Evolutionary conservation across 192 early-diverging fungal species (phyloP), one percentile per base, ranked within the genome.

Genomic region (Entophlyctis luteolus): DNA sequence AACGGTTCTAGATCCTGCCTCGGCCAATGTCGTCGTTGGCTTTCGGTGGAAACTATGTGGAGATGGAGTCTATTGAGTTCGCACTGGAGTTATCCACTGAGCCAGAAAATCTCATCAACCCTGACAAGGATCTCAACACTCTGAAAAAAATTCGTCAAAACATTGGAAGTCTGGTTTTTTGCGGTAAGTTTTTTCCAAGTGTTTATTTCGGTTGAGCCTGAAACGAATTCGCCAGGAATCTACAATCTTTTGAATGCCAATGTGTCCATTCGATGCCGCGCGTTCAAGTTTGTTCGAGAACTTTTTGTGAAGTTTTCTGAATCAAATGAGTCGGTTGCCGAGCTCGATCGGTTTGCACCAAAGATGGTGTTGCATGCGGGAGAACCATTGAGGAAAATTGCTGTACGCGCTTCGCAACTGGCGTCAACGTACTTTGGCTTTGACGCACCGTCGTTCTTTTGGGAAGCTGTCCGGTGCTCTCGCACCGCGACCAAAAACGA

Each of bases 381-480:
- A 14, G 63, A 66, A 10, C 63, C 48, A 1, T 37, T 66, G 22
- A 6, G 50, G 20, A 66, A 66, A 55, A 54, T 66, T 38, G 63
- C 63, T 4, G 42, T 54, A n/a, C 27, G 63, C 1, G 18, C 77
- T 0, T 77, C 72, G 4, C 42, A 59, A 38, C 29, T 76, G 31
- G 77, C 77, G 6, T 39, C 73, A 1, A 62, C 67, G 37, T 58
- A 79, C 20, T 81, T 81, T 58, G 48, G 75, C 1, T 36, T 48
- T 2, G 80, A 81, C 47, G 67, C 75, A 4, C 59, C 65, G 18
- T 72, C 74, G 8, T 81, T 80, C 62, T 49, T 81, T 28, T 80
- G 80, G 77, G 80, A 81, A 62, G 80, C 80, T 18, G 78, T 80
- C 10, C 68, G 80, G 28, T 79, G 77, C 49, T 73, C 75, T 0